Base-by-base conservation (phyloP, 1,284 basidiomycete species). In the Neolentinus lepideus region DNA sequence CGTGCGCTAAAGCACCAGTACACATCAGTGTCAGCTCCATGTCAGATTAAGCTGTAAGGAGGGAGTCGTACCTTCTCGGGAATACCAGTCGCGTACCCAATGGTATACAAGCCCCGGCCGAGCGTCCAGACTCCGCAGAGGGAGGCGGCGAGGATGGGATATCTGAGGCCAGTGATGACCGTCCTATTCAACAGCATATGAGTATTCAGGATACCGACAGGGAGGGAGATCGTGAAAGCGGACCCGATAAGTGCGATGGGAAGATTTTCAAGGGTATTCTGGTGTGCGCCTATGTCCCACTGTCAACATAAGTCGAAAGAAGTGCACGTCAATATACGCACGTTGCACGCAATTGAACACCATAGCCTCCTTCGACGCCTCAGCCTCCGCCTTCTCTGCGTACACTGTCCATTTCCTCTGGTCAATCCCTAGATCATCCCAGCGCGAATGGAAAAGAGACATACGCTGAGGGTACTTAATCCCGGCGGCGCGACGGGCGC, bases 251-350 rank as follows among this genome's bases (percentile, higher is more conserved):
- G 66, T 21, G 81, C 48, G 14, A 71, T 56, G n/a, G 84, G 80
- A 3, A 78, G 61, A 55, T 64, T 66, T 64, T 91, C 88, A 43
- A 91, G 78, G 0, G 88, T 89, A 66, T 90, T 90, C 64, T 85
- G 83, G 65, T 88, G 87, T 21, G 83, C 81, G 58, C 83, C 82
- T 85, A 22, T 4, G 12, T 11, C 12, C n/a, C 29, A 12, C 29
- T 12, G 29, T 3, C 27, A 16, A 25, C 47, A 50, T 14, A 25
- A 25, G 47, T 11, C 4, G 38, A 43, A 3, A 6, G 8, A 16
- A 43, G 12, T 16, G 38, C 12, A 43, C 16, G 22, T 6, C 4
- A 26, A 50, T 3, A 9, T 4, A 63, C 75, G 53, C 62, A 83
- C 84, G 81, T 64, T 88, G 84, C 24, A 76, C 63, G 63, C 79